Percentiles rank a stretch among this genome's conserved stretches.
Evolutionary conservation across 2,329 filamentous ascomycete species (phyloP).

Genomic region (Ophiostoma pallidulum): DNA sequence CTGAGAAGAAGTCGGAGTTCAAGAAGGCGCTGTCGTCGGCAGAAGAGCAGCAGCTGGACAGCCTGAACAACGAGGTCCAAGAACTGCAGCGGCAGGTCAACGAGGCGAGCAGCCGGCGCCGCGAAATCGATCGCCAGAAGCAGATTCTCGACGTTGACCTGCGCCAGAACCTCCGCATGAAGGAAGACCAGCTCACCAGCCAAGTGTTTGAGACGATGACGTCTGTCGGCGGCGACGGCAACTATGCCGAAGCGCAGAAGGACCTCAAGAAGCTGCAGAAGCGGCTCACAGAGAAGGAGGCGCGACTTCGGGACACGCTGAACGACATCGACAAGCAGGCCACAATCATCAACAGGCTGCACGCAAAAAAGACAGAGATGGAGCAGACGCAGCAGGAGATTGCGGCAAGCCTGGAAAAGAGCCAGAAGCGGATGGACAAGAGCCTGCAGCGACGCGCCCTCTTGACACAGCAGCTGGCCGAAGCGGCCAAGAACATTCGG

Average conservation of each 20-base stretch:
- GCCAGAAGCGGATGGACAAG: slow-evolving; percentile 86
- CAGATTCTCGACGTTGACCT: slow-evolving; percentile 77
- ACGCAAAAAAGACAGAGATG: slow-evolving; percentile 49
- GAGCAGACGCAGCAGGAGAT: slow-evolving; percentile 68
- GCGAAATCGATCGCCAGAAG: slow-evolving; percentile 72
- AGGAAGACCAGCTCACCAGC: slow-evolving; percentile 75
- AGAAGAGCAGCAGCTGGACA: slow-evolving; percentile 76
- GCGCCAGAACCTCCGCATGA: slow-evolving; percentile 78
- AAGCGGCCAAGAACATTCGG: slow-evolving; percentile 80
- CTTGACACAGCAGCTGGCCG: slow-evolving; percentile 64
- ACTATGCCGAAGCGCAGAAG: slow-evolving; percentile 66
- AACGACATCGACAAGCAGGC: slow-evolving; percentile 49
- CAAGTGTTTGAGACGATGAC: slow-evolving; percentile 58
- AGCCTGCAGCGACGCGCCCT: slow-evolving; percentile 80
- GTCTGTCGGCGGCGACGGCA: slow-evolving; percentile 41
- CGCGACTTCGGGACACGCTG: slow-evolving; percentile 67
- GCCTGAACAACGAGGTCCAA: slow-evolving; percentile 58
- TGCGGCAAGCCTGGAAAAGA: slow-evolving; percentile 66
- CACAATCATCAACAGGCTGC: slow-evolving; percentile 45
- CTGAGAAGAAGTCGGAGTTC: slow-evolving; percentile 77
- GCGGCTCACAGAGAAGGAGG: slow-evolving; percentile 55
- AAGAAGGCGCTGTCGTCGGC: slow-evolving; percentile 75
- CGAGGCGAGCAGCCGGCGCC: slow-evolving; percentile 60
- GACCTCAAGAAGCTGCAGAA: slow-evolving; percentile 73
- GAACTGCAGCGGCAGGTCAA: slow-evolving; percentile 69